Percentiles rank a stretch among this genome's conserved stretches.
These are phyloP conservation scores for Clarireedia homoeocarpa DNA, from an alignment of 2,329 filamentous ascomycete species.

Conservation along the genomic window DNA sequence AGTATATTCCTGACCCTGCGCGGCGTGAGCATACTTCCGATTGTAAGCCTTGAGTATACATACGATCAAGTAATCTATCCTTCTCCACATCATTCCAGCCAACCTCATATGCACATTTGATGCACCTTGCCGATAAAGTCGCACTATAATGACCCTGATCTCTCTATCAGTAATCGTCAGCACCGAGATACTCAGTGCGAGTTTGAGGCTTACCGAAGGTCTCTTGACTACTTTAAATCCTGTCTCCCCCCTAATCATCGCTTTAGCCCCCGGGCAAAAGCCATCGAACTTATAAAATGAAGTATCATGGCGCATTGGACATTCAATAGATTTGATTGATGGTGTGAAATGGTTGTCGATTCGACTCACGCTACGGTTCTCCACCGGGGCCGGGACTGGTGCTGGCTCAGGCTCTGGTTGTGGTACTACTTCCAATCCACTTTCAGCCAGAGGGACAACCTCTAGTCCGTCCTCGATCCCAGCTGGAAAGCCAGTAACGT, in stretches of 20 bases:
- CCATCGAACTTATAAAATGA: constrained; percentile 28
- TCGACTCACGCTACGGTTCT: constrained; percentile 5
- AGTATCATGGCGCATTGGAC: constrained; percentile 23
- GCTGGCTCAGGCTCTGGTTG: neutral
- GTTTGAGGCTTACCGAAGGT: constrained; percentile 19
- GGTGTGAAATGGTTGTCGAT: constrained; percentile 15
- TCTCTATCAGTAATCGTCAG: constrained; percentile 14
- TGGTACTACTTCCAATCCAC: constrained; percentile 7
- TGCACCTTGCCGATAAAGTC: constrained; percentile 23
- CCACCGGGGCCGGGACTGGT: neutral
- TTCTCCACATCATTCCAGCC: constrained; percentile 26
- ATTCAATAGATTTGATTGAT: constrained; percentile 22
- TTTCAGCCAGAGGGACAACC: constrained; percentile 11
- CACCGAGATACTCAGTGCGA: neutral
- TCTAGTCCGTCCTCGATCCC: constrained; percentile 23
- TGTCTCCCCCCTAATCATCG: constrained; percentile 22
- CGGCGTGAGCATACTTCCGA: neutral
- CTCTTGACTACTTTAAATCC: constrained; percentile 26
- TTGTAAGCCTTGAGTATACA: neutral
- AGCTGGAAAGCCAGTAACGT: constrained; percentile 17
- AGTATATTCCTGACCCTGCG: constrained; percentile 25
- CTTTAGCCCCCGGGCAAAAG: constrained; percentile 27
- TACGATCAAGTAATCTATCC: constrained; percentile 22
- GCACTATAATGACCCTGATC: constrained; percentile 25
- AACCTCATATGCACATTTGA: constrained; percentile 28